Evolutionary conservation across 805 yeast species (phyloP).

Genomic region (Zygoascus ofunaensis): DNA sequence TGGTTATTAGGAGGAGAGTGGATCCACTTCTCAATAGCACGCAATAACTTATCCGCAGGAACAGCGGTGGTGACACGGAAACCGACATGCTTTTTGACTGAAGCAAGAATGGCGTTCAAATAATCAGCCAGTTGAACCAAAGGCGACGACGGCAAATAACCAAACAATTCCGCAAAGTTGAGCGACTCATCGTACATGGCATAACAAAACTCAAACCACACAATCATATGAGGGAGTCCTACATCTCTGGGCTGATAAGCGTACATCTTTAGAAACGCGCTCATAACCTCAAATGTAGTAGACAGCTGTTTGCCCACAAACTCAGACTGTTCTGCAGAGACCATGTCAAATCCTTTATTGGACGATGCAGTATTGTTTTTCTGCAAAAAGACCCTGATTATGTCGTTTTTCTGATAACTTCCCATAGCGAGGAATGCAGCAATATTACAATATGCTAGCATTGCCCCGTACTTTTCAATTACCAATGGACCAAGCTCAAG

Average conservation of each 20-base stretch:
- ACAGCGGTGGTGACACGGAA: not conserved
- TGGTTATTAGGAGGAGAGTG: constrained; percentile 3
- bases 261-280: constrained; percentile 6
- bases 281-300: not conserved
- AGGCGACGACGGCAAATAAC: not conserved
- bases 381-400: not conserved
- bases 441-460: constrained; percentile 18
- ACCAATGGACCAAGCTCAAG: not conserved
- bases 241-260: constrained; percentile 19
- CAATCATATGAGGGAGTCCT: constrained; percentile 62
- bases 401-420: constrained; percentile 1
- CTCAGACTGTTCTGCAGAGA: not conserved
- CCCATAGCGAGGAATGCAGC: constrained; percentile 16
- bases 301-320: not conserved
- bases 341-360: not conserved
- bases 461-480: constrained; percentile 7
- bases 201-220: constrained; percentile 66
- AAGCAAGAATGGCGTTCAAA: not conserved
- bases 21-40: constrained; percentile 1
- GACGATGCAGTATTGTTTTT: not conserved
- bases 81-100: not conserved
- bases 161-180: not conserved
- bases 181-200: constrained; percentile 26
- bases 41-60: not conserved
- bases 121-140: not conserved